Evolutionary conservation across 2,329 filamentous ascomycete genomes (phyloP).

Genomic region (Colletotrichum tabaci): DNA sequence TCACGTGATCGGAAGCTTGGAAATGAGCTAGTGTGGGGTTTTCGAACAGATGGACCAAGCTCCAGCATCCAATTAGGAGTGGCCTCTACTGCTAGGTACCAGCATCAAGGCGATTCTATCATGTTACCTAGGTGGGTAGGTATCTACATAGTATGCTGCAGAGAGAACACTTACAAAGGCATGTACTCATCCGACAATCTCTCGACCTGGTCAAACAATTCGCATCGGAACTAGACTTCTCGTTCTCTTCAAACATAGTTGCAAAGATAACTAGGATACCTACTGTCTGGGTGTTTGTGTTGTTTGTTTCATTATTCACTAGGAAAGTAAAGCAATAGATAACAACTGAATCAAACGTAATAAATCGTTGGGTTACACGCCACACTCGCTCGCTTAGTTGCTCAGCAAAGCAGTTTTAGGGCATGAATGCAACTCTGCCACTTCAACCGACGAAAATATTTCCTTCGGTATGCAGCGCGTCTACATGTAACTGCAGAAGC

Average conservation of each 20-base stretch:
- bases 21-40: constrained; percentile 33
- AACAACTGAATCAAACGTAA: neutral
- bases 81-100: neutral
- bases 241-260: too few relatives aligned
- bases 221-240: too few relatives aligned
- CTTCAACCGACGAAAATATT: constrained; percentile 23
- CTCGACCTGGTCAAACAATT: too few relatives aligned
- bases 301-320: too few relatives aligned
- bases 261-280: too few relatives aligned
- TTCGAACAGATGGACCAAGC: constrained; percentile 36
- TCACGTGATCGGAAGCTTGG: constrained; percentile 7
- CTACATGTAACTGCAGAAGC: constrained; percentile 40
- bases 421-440: neutral
- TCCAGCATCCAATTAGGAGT: constrained; percentile 17
- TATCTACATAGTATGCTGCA: too few relatives aligned
- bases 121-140: too few relatives aligned
- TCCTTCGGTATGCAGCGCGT: neutral
- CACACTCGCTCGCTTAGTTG: neutral
- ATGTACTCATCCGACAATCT: too few relatives aligned
- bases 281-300: too few relatives aligned
- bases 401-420: neutral
- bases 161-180: too few relatives aligned
- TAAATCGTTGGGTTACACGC: neutral
- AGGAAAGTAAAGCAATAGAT: neutral
- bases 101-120: too few relatives aligned